Percentiles rank a stretch among this genome's conserved stretches.
phyloP scores from a whole-genome alignment of 495 filamentous ascomycete genomes.

The Talaromyces stipitatus region DNA sequence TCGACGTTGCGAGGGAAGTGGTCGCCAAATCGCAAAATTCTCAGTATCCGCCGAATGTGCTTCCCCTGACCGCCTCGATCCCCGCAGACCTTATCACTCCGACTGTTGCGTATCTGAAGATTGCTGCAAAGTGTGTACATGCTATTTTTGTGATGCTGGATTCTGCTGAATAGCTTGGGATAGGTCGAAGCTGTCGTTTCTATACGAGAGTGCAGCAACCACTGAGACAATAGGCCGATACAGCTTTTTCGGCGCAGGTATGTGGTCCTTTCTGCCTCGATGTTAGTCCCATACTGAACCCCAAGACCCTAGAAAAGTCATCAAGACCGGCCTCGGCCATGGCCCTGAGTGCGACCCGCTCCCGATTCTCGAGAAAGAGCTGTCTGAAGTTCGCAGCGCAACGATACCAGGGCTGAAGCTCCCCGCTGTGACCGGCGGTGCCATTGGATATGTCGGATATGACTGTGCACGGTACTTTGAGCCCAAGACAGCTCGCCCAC shows the following conservation, averaged over 20 bases:
- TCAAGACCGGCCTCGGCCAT: conserved; percentile 84
- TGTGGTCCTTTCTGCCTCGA: conserved; percentile 2
- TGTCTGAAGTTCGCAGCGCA: conserved; percentile 67
- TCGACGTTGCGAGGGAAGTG: conserved; percentile 40
- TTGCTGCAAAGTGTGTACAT: conserved; percentile 59
- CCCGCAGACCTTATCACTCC: conserved; percentile 89
- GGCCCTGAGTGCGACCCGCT: conserved; percentile 77
- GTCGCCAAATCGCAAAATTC: conserved; percentile 41
- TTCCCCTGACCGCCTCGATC: conserved; percentile 80
- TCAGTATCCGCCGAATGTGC: conserved; percentile 64
- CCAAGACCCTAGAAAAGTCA: conserved; percentile 69
- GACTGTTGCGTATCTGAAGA: conserved; percentile 82
- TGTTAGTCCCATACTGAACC: conserved; percentile 2
- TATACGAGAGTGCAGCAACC: conserved; percentile 91
- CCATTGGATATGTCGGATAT: conserved; percentile 93
- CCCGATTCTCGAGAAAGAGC: conserved; percentile 68
- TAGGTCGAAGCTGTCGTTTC: conserved; percentile 53
- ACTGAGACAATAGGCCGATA: conserved; percentile 86
- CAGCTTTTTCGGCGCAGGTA: conserved; percentile 87
- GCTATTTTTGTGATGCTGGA: not conserved
- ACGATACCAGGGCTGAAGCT: conserved; percentile 72
- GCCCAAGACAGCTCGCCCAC: conserved; percentile 75
- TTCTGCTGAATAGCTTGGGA: not conserved
- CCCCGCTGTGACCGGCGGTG: conserved; percentile 81
- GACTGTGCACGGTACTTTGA: conserved; percentile 98